phyloP scores from a whole-genome alignment of 805 yeast genomes.

The Nakazawaea pomicola region DNA sequence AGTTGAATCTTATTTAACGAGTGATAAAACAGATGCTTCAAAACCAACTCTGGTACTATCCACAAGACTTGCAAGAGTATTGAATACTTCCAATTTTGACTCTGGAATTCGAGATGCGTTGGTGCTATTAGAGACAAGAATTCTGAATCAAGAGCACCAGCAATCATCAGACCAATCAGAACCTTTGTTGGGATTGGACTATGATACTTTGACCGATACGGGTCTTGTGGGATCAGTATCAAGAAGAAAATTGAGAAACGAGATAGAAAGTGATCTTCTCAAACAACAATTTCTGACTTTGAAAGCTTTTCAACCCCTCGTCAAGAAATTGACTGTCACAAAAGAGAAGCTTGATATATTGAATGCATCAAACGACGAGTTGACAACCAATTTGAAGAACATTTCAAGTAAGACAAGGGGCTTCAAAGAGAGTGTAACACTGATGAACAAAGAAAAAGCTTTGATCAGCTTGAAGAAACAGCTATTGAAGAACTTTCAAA shows the following conservation, averaged over 20 bases:
- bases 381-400: conserved; percentile 20
- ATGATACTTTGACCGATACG: conserved; percentile 37
- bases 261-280: conserved; percentile 55
- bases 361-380: conserved; percentile 19
- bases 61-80: conserved; percentile 43
- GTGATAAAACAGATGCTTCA: conserved; percentile 3
- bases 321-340: conserved; percentile 31
- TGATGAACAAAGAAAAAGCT: conserved; percentile 27
- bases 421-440: conserved; percentile 17
- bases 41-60: conserved; percentile 24
- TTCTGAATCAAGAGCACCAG: conserved; percentile 26
- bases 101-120: conserved; percentile 27
- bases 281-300: conserved; percentile 48
- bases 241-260: conserved; percentile 55
- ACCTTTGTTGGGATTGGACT: conserved; percentile 14
- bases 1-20: background rate
- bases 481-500: conserved; percentile 48
- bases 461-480: conserved; percentile 44
- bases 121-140: conserved; percentile 22
- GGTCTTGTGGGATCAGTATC: conserved; percentile 53
- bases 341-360: conserved; percentile 24
- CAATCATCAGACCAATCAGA: conserved; percentile 27
- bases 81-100: conserved; percentile 40
- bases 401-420: conserved; percentile 20
- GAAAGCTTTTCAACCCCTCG: conserved; percentile 39